Percentiles rank a stretch among this genome's conserved stretches.
phyloP scores from a whole-genome alignment of 2,329 filamentous ascomycete genomes.

The Fonsecaea pugnacius region DNA sequence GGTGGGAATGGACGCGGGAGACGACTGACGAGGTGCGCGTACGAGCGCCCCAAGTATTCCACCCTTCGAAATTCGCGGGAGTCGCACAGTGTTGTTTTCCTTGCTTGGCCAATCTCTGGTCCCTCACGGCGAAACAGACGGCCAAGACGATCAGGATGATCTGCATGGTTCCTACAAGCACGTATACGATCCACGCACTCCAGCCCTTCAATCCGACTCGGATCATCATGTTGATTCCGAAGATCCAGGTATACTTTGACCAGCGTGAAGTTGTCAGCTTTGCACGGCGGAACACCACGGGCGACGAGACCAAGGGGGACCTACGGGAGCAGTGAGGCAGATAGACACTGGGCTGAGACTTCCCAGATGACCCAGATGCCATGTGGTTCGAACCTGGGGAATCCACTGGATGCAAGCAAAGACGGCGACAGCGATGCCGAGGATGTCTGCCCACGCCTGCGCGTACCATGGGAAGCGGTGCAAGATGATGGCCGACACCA shows the following conservation, averaged over 20 bases:
- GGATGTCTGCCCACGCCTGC: conserved; percentile 23
- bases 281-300: neutral
- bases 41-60: conserved; percentile 14
- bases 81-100: conserved; percentile 22
- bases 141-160: conserved; percentile 21
- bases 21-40: conserved; percentile 8
- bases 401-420: conserved; percentile 27
- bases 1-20: conserved; percentile 16
- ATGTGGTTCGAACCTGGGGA: conserved; percentile 26
- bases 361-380: conserved; percentile 22
- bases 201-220: conserved; percentile 18
- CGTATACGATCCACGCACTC: conserved; percentile 27
- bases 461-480: conserved; percentile 26
- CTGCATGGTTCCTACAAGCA: conserved; percentile 26
- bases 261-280: conserved; percentile 2
- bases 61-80: conserved; percentile 18
- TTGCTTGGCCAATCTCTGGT: conserved; percentile 21
- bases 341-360: conserved; percentile 24
- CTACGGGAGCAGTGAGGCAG: conserved; percentile 22
- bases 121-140: conserved; percentile 23
- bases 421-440: conserved; percentile 23
- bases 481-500: conserved; percentile 24
- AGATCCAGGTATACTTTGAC: conserved; percentile 27
- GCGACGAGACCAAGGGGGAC: neutral
- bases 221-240: conserved; percentile 27